Evolutionary conservation across 225 moss, liverwort and hornwort genomes (phyloP).

Genomic region (Pleurozium schreberi): DNA sequence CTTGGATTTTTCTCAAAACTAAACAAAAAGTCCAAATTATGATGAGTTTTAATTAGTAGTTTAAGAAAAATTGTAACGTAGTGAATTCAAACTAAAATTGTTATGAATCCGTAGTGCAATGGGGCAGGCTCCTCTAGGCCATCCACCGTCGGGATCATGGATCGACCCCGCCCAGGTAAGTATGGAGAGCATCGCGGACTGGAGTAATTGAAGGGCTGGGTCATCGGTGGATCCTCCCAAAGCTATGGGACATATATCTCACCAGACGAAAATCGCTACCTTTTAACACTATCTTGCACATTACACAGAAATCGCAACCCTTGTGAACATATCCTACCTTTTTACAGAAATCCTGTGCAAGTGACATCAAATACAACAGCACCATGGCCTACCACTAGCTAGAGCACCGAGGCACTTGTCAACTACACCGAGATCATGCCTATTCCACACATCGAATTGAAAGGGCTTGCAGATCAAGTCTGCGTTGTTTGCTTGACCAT

Average conservation of each 20-base stretch:
- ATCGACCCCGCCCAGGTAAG: slow-evolving; percentile 60
- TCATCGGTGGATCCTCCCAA: no score
- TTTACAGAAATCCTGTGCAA: neutral
- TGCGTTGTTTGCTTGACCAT: neutral
- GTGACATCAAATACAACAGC: slow-evolving; percentile 7
- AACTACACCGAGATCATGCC: slow-evolving; percentile 12
- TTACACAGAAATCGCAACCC: neutral
- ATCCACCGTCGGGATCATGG: neutral
- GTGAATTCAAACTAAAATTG: no score
- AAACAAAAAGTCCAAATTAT: no score
- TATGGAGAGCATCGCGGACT: rapidly evolving
- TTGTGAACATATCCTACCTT: neutral
- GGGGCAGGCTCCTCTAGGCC: neutral
- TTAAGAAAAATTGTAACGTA: no score
- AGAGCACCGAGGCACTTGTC: neutral
- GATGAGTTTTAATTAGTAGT: no score
- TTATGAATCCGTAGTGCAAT: neutral
- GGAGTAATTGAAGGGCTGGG: neutral
- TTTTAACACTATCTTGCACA: neutral
- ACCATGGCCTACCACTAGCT: slow-evolving; percentile 12
- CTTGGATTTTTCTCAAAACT: no score
- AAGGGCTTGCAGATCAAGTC: slow-evolving; percentile 9
- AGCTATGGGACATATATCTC: neutral
- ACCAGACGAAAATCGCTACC: no score
- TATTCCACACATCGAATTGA: slow-evolving; percentile 23